Conservation (phyloP, 75 land plant genomes). For the Gnetum montanum region DNA sequence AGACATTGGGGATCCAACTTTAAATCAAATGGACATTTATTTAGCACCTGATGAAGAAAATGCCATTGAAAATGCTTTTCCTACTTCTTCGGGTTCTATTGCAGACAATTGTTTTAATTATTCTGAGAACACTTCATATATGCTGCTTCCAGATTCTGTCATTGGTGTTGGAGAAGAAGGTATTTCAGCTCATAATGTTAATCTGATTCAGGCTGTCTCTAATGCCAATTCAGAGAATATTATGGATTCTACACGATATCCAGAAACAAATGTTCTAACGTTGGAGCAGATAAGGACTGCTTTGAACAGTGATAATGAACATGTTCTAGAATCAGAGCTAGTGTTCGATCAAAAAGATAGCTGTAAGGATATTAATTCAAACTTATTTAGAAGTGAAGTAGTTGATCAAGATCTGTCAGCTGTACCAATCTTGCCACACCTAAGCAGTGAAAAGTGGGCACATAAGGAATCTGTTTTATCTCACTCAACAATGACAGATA, state of each 20-base stretch:
- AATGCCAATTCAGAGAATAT: conserved; percentile 5
- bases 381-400: background rate
- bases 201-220: conserved; percentile 5
- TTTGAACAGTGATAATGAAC: background rate
- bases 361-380: background rate
- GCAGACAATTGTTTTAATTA: conserved; percentile 10
- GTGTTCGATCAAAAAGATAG: background rate
- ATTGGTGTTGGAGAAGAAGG: background rate
- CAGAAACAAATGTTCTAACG: no score
- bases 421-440: background rate
- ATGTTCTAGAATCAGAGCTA: background rate
- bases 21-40: conserved; percentile 27
- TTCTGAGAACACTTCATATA: conserved; percentile 1
- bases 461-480: background rate
- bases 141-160: background rate
- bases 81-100: conserved; percentile 5
- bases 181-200: conserved; percentile 1
- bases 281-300: background rate
- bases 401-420: background rate
- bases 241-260: no score
- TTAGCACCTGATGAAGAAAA: conserved; percentile 17
- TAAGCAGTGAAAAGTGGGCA: background rate
- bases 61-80: conserved; percentile 15
- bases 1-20: conserved; percentile 13
- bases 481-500: background rate